Evolutionary conservation across 1,284 basidiomycete genomes (phyloP), one percentile per base, ranked within the genome.

Genomic region (Naganishia albida): DNA sequence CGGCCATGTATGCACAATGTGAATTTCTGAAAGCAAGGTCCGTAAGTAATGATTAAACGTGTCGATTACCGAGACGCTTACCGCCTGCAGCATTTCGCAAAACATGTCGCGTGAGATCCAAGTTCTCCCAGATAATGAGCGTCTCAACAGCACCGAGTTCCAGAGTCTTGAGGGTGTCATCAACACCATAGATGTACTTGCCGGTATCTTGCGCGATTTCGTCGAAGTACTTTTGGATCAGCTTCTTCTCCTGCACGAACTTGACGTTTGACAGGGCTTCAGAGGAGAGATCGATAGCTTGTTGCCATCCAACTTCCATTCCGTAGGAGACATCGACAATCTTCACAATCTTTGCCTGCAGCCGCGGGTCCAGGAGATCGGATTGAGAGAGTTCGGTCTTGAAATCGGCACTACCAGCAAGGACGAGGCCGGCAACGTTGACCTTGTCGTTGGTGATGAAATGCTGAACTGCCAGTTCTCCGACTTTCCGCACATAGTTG

Each of bases 401-500:
- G 85, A 99, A 94, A 79, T 99, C 96, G 65, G 96, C 96, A 72
- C 88, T 91, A 79, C 96, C 96, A 49, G 96, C 96, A 18, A 99
- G 85, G n/a, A 99, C 93, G 62, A 99, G 82, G 56, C 96, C 96
- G 57, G 90, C 89, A 30, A 96, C 93, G 78, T 99, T 99, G 81
- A 98, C 94, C 80, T 96, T 97, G 84, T 99, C 96, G 79, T 87
- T 88, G 52, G 93, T 93, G 80, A 99, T 97, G 78, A 93, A 99
- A 80, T 98, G 93, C 81, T 98, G 94, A 10, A 98, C 94, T 2
- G 96, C 93, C 64, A 87, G 83, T 80, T 99, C 95, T 62, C 95
- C 94, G 66, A 99, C 94, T 81, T 99, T 99, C 73, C 96, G 90
- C 56, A 99, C 94, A 78, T 99, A 99, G 81, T 99, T 99, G 87